A percentile compares a stretch with the other conserved stretches of the same genome.
phyloP scores from a whole-genome alignment of 2,329 filamentous ascomycete species.

The Allantophomopsis cytisporea region DNA sequence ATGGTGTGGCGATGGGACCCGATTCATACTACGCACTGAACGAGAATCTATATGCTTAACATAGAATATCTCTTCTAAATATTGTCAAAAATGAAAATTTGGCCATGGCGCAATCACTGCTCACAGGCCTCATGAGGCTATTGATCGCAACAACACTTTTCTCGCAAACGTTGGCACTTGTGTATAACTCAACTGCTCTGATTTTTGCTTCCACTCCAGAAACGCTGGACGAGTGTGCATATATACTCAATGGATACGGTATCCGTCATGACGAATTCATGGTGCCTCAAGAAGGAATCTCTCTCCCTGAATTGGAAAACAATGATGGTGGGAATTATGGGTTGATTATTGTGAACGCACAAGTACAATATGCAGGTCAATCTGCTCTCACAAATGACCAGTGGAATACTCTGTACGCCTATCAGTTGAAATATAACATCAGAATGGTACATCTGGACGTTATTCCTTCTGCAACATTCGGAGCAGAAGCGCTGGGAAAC shows the following conservation, averaged over 20 bases:
- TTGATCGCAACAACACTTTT: too few relatives aligned
- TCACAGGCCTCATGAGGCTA: too few relatives aligned
- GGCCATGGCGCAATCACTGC: too few relatives aligned
- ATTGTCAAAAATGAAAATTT: too few relatives aligned
- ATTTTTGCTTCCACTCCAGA: constrained; percentile 37
- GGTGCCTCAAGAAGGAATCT: constrained; percentile 33
- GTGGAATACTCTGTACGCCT: constrained; percentile 40
- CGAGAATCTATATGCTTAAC: too few relatives aligned
- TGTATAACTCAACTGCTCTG: constrained; percentile 28
- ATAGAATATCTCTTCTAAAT: too few relatives aligned
- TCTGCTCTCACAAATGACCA: constrained; percentile 33
- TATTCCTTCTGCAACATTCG: constrained; percentile 35
- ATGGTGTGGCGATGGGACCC: too few relatives aligned
- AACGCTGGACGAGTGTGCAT: constrained; percentile 32
- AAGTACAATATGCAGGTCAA: constrained; percentile 12
- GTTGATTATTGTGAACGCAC: constrained; percentile 5
- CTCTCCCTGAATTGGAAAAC: constrained; percentile 31
- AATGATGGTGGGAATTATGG: constrained; percentile 1
- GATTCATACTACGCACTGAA: too few relatives aligned
- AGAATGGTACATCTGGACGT: constrained; percentile 46
- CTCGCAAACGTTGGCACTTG: not conserved
- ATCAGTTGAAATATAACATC: constrained; percentile 41
- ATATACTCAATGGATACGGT: constrained; percentile 42
- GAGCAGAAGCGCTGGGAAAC: constrained; percentile 20
- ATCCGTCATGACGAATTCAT: constrained; percentile 38